phyloP scores from a whole-genome alignment of 345 rosid genomes.

The Linum lewisii region DNA sequence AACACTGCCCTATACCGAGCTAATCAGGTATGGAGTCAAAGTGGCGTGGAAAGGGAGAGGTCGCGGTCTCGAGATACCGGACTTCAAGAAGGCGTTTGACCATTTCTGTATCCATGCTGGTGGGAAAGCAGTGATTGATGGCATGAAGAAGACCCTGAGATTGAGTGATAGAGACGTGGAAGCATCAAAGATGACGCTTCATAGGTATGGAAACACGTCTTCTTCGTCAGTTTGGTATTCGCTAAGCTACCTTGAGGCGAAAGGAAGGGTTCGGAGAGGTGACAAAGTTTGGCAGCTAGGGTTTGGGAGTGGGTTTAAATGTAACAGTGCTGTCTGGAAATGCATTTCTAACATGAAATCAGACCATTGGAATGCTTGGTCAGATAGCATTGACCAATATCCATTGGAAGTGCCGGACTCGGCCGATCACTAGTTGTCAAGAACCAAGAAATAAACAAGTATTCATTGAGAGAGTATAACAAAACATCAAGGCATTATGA shows the following conservation, averaged over 20 bases:
- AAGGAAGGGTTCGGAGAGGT: conserved; percentile 66
- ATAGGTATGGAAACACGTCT: conserved; percentile 84
- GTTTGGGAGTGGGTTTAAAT: conserved; percentile 91
- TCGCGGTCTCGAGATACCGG: conserved; percentile 42
- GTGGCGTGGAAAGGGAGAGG: neutral
- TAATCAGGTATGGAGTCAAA: conserved; percentile 1
- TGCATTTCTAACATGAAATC: conserved; percentile 57
- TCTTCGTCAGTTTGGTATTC: conserved; percentile 87
- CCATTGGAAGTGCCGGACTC: conserved; percentile 19
- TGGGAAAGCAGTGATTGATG: conserved; percentile 82
- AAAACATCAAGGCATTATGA: neutral
- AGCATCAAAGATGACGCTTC: conserved; percentile 78
- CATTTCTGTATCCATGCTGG: conserved; percentile 69
- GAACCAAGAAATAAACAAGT: neutral
- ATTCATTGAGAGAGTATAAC: neutral
- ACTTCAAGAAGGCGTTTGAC: conserved; percentile 80
- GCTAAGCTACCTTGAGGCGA: conserved; percentile 60
- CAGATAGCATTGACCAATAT: conserved; percentile 56
- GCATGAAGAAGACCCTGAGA: conserved; percentile 66
- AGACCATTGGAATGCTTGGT: conserved; percentile 55
- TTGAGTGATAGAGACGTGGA: conserved; percentile 64
- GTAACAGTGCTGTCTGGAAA: conserved; percentile 89
- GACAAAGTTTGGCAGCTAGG: conserved; percentile 78
- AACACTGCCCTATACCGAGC: conserved; percentile 12
- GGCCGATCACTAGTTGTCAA: neutral